Base-by-base conservation (phyloP, 441 rosid species). In the Sinapis alba region DNA sequence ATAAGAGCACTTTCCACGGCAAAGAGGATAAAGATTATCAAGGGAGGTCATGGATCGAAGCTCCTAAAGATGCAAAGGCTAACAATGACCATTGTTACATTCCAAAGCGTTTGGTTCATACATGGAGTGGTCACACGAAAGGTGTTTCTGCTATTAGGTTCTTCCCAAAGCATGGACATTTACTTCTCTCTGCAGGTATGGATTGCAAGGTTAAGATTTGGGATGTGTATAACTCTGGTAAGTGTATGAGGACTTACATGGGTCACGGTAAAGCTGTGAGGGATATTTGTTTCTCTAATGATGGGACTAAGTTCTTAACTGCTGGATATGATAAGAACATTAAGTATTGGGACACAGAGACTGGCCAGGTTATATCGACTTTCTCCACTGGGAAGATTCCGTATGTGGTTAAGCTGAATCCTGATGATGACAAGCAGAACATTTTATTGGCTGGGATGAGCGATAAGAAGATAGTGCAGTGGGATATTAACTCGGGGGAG, bases 211-310 rank as follows among this genome's bases (percentile, higher is more conserved):
- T 96, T 76, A 96, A 93, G 93, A 96, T 96, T 57, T 96, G 99
- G 99, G 99, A 96, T 84, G 99, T 96, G 73, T 87, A 87, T 54
- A 93, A 96, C 81, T 92, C 97, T 1, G 97, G 99, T 11, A 92
- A 96, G 83, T 96, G 99, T 83, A 96, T 92, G 99, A 88, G 97
- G 79, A 96, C 99, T 75, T 96, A 91, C 75, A 96, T 93, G 99
- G 97, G 98, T 59, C 99, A 96, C 75, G 85, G 91, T 9, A 90
- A 90, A 82, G 99, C 92, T 19, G 98, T 96, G 62, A 83, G 97
- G 59, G 99, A 93, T 85, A 92, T 96, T 68, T 93, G 92, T 6
- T 96, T 93, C 76, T 87, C 89, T 16, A 93, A 96, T 65, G 99
- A 96, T 66, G 99, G 99, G 19, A 81, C 93, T 21, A 96, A 94